Conservation (phyloP, 495 filamentous ascomycete genomes). For the Trichoderma virens region DNA sequence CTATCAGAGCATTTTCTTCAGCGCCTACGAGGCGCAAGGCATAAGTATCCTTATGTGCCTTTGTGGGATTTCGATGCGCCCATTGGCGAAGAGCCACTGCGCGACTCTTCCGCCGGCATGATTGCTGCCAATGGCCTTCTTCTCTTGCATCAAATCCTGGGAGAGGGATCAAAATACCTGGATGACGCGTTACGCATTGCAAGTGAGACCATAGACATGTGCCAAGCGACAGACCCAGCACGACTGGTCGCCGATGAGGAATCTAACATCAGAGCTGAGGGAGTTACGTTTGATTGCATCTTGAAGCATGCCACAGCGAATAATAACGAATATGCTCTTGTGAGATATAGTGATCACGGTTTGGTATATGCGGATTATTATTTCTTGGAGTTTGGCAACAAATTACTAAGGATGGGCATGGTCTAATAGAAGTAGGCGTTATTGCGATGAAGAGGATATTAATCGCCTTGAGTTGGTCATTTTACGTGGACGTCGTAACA, state of each 20-base stretch:
- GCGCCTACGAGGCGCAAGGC: conserved; percentile 15
- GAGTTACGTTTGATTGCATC: conserved; percentile 2
- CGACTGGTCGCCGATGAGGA: background rate
- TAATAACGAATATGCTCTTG: conserved; percentile 24
- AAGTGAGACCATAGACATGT: background rate
- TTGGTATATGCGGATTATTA: conserved; percentile 44
- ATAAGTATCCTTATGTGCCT: conserved; percentile 15
- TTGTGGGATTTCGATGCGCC: conserved; percentile 38
- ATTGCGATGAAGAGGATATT: too few species aligned
- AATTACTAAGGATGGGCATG: conserved; percentile 22
- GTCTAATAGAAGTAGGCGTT: conserved; percentile 8
- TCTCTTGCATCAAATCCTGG: conserved; percentile 28
- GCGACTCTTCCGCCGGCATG: conserved; percentile 33
- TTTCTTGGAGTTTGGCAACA: conserved; percentile 38
- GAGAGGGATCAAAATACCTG: background rate
- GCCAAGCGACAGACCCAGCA: background rate
- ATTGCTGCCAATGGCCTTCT: conserved; percentile 37
- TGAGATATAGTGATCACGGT: conserved; percentile 25
- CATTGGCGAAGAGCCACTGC: conserved; percentile 14
- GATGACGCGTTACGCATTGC: background rate
- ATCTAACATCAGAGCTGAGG: background rate
- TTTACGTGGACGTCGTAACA: too few species aligned
- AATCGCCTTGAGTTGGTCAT: too few species aligned
- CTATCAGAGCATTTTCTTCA: conserved; percentile 33
- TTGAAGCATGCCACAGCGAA: conserved; percentile 25